Evolutionary conservation across 371 early-diverging fungal species (phyloP), one percentile per base, ranked within the genome.

Genomic region (Dichotomocladium elegans): DNA sequence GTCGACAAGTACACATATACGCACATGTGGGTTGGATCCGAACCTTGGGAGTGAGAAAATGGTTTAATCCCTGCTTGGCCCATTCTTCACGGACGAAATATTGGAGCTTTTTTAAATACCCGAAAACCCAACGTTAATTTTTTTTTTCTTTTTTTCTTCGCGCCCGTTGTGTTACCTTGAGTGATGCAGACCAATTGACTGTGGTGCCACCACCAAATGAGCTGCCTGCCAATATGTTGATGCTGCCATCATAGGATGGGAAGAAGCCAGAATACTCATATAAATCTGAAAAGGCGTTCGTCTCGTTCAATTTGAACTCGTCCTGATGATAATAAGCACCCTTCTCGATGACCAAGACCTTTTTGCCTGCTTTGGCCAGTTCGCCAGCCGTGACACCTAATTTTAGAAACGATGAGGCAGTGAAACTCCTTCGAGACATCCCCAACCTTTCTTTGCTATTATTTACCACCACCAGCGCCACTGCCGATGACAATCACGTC

Each of bases 401-500:
- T 4, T 46, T 35, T 46, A 28, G 33, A 40, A 58, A 25, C 19
- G 2, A 14, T 42, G n/a, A 21, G 19, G 12, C 19, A 47, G 33
- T 47, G 11, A 27, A 12, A 3, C 8, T 24, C 3, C 28, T 15
- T 29, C n/a, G n/a, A n/a, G n/a, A n/a, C n/a, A n/a, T n/a, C n/a
- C n/a, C n/a, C n/a, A n/a, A n/a, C n/a, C 26, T 17, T 42, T 17
- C 26, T 6, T 6, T 17, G 6, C 26, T 1, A 26, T 34, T 5
- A 48, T 33, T 57, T 60, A 67, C 72, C 90, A 30, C 91, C 91
- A 44, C 91, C 91, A 29, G 84, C 83, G 40, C 91, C 91, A 8
- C 82, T 82, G 1, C 91, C 91, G 31, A 91, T 66, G 30, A 91
- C 68, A 15, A 89, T 85, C 3, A 77, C 87, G 56, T 91, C 91